A percentile compares a stretch with the other conserved stretches of the same genome.
Conservation (phyloP, 2,329 filamentous ascomycete species). For the Trichophyton equinum region DNA sequence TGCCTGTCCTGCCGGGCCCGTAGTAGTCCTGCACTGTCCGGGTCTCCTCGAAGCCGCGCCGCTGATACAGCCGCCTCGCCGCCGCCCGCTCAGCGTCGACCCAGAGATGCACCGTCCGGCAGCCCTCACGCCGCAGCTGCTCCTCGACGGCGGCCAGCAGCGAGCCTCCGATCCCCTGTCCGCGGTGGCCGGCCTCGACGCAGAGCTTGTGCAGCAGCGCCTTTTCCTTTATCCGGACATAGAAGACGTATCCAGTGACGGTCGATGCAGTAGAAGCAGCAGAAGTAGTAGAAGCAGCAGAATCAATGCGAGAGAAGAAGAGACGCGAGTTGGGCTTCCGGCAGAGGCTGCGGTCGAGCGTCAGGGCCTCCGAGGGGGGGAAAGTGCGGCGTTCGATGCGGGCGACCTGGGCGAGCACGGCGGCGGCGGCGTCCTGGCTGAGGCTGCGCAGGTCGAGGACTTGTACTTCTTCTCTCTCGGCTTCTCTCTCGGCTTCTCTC, state of each 20-base stretch:
- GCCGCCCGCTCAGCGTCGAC: conserved; percentile 37
- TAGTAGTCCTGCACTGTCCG: conserved; percentile 40
- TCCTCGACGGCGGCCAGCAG: conserved; percentile 34
- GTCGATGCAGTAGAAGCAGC: background rate
- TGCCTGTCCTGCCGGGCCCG: conserved; percentile 35
- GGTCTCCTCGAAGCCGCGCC: conserved; percentile 35
- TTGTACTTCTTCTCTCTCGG: background rate
- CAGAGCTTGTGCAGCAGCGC: conserved; percentile 43
- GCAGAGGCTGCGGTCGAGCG: conserved; percentile 35
- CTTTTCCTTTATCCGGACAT: conserved; percentile 32
- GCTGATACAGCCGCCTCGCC: conserved; percentile 35
- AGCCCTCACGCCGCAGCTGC: conserved; percentile 35
- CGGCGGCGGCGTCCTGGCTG: conserved; percentile 23
- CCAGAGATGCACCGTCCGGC: conserved; percentile 39
- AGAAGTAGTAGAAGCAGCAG: no score
- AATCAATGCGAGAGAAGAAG: conserved; percentile 20
- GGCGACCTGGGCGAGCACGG: conserved; percentile 26
- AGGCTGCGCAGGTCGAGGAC: conserved; percentile 28
- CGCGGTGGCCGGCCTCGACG: conserved; percentile 35
- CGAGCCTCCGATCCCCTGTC: conserved; percentile 35
- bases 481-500: background rate
- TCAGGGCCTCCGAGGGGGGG: conserved; percentile 39
- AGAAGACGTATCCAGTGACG: conserved; percentile 38
- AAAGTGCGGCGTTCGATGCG: conserved; percentile 40
- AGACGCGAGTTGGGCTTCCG: conserved; percentile 38